Evolutionary conservation across 2,329 filamentous ascomycete species (phyloP).

Genomic region (Pseudodiploospora longispora): DNA sequence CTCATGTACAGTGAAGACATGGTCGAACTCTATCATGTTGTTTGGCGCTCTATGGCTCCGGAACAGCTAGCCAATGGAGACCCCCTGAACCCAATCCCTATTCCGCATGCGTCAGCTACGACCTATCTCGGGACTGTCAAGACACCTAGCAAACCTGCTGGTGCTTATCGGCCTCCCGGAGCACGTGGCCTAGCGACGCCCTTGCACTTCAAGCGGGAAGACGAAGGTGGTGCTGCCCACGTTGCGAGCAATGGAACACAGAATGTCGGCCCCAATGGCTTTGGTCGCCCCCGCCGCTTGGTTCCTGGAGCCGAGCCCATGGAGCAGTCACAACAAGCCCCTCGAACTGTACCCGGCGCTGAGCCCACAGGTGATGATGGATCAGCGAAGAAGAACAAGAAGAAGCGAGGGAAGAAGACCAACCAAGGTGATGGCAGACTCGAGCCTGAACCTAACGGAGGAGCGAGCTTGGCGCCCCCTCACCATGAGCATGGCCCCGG

Average conservation of each 20-base stretch:
- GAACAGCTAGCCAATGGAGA: slow-evolving; percentile 55
- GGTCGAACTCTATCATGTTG: slow-evolving; percentile 84
- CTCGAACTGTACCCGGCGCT: slow-evolving; percentile 57
- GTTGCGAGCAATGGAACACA: slow-evolving; percentile 69
- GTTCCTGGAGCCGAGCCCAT: slow-evolving; percentile 80
- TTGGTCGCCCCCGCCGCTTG: slow-evolving; percentile 64
- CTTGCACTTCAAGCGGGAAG: slow-evolving; percentile 92
- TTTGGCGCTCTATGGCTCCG: slow-evolving; percentile 71
- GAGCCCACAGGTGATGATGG: slow-evolving; percentile 59
- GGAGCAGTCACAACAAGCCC: slow-evolving; percentile 58
- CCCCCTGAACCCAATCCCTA: slow-evolving; percentile 65
- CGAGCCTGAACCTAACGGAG: slow-evolving; percentile 35
- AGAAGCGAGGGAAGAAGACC: slow-evolving; percentile 88
- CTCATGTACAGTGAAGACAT: slow-evolving; percentile 96
- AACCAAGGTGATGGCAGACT: slow-evolving; percentile 65
- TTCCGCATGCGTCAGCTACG: slow-evolving; percentile 73
- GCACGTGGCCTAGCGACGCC: slow-evolving; percentile 84
- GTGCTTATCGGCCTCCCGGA: slow-evolving; percentile 90
- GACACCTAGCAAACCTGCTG: slow-evolving; percentile 93
- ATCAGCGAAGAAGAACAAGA: slow-evolving; percentile 89
- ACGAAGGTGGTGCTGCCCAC: slow-evolving; percentile 88
- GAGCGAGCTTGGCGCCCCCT: slow-evolving; percentile 41
- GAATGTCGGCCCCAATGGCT: slow-evolving; percentile 68
- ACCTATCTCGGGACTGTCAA: slow-evolving; percentile 80
- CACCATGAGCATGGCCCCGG: slow-evolving; percentile 27